A percentile compares a stretch with the other conserved stretches of the same genome.
Conservation (phyloP, 2,329 filamentous ascomycete genomes). For the Verticillium longisporum region DNA sequence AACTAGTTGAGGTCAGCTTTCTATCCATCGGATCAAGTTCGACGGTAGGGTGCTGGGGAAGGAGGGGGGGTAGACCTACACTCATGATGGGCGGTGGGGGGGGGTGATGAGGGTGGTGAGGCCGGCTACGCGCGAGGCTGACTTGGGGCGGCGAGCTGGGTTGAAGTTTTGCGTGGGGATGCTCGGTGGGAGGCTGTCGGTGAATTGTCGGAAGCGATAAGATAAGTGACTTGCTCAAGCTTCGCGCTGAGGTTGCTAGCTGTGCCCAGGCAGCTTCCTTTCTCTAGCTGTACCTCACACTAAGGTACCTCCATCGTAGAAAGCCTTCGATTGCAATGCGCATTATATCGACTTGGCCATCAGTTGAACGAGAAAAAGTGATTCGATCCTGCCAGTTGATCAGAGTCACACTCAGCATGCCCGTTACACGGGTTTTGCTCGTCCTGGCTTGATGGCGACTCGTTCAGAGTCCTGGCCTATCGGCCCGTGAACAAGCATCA, state of each 20-base stretch:
- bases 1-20: constrained; percentile 42
- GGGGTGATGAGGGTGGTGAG: neutral
- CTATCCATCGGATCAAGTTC: neutral
- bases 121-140: neutral
- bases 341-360: neutral
- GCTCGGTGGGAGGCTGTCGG: neutral
- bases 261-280: neutral
- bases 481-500: neutral
- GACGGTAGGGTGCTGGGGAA: neutral
- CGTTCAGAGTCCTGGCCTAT: neutral
- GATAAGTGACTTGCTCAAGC: neutral
- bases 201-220: neutral
- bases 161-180: neutral
- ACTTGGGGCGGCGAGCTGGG: neutral
- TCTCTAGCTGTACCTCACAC: too few species aligned
- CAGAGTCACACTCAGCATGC: neutral
- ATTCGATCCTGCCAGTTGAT: neutral
- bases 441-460: neutral
- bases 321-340: neutral
- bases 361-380: neutral
- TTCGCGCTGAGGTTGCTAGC: neutral
- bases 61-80: constrained; percentile 15
- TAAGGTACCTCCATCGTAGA: too few species aligned
- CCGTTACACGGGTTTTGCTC: neutral
- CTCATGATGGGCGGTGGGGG: constrained; percentile 25